phyloP scores from a whole-genome alignment of 2,329 filamentous ascomycete species.

The Cladophialophora psammophila region DNA sequence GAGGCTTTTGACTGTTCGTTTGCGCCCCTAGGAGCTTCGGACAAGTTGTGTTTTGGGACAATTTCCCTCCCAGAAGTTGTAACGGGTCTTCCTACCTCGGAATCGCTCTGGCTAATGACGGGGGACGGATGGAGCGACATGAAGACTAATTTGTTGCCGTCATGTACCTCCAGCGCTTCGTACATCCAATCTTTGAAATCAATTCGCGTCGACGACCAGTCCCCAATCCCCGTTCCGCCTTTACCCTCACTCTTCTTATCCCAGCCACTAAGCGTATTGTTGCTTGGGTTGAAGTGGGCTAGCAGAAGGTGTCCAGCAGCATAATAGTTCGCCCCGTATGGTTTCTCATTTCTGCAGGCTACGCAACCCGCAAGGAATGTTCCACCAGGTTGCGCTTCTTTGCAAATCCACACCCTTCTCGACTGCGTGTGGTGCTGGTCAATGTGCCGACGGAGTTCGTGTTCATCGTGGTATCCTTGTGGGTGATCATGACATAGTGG shows the following conservation, averaged over 20 bases:
- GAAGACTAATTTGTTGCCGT: conserved; percentile 23
- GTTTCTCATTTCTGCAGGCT: conserved; percentile 76
- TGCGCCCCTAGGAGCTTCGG: too few species aligned
- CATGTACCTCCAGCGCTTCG: conserved; percentile 59
- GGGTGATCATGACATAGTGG: conserved; percentile 73
- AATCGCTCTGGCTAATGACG: too few species aligned
- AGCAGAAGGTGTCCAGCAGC: conserved; percentile 88
- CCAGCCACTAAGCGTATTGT: conserved; percentile 60
- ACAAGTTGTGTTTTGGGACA: too few species aligned
- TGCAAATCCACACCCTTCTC: conserved; percentile 69
- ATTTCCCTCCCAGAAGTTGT: too few species aligned
- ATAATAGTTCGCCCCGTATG: conserved; percentile 92
- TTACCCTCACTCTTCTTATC: conserved; percentile 66
- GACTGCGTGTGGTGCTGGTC: conserved; percentile 69
- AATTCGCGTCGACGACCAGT: conserved; percentile 66
- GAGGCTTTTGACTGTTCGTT: too few species aligned
- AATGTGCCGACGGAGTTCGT: conserved; percentile 76
- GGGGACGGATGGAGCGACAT: too few species aligned
- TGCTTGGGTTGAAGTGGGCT: conserved; percentile 80
- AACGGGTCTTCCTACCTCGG: too few species aligned
- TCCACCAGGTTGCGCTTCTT: conserved; percentile 65
- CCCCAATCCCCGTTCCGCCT: conserved; percentile 67
- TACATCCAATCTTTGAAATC: conserved; percentile 66
- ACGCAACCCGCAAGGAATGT: conserved; percentile 81
- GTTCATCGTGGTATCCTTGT: conserved; percentile 85